phyloP scores from a whole-genome alignment of 306 rosid genomes.

The Spatholobus suberectus region DNA sequence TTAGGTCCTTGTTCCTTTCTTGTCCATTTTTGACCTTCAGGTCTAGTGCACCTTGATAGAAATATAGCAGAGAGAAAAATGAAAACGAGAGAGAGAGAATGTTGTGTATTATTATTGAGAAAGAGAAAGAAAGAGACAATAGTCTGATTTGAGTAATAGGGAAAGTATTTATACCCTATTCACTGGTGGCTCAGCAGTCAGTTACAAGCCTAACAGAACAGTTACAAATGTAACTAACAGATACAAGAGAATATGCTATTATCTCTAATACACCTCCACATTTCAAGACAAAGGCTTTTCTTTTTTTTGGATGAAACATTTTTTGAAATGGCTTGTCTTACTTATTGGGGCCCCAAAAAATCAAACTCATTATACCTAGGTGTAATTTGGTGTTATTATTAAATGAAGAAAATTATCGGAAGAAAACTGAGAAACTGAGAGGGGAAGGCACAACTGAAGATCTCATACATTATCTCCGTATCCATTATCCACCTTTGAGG shows the following conservation, averaged over 20 bases:
- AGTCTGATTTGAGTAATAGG: too few relatives aligned
- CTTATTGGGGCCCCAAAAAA: background rate
- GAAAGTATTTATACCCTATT: too few relatives aligned
- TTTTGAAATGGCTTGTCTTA: conserved; percentile 3
- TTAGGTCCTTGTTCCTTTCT: background rate
- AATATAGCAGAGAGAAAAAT: too few relatives aligned
- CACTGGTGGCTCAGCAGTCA: too few relatives aligned
- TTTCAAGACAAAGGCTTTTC: background rate
- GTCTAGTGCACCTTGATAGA: conserved; percentile 2
- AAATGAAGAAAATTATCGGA: background rate
- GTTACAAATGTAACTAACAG: too few relatives aligned
- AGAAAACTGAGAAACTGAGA: background rate
- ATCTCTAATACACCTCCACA: background rate
- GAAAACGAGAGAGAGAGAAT: too few relatives aligned
- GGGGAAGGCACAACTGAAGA: background rate
- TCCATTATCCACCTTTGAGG: background rate
- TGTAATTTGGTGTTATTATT: conserved; percentile 9
- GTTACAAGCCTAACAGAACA: too few relatives aligned
- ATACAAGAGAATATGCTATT: too few relatives aligned
- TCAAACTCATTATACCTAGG: background rate
- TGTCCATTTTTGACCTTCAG: background rate
- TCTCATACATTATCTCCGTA: background rate
- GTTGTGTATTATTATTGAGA: too few relatives aligned
- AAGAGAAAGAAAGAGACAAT: too few relatives aligned
- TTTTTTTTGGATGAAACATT: background rate